Evolutionary conservation across 2,329 filamentous ascomycete species (phyloP).

Genomic region (Hypomyces perniciosus): DNA sequence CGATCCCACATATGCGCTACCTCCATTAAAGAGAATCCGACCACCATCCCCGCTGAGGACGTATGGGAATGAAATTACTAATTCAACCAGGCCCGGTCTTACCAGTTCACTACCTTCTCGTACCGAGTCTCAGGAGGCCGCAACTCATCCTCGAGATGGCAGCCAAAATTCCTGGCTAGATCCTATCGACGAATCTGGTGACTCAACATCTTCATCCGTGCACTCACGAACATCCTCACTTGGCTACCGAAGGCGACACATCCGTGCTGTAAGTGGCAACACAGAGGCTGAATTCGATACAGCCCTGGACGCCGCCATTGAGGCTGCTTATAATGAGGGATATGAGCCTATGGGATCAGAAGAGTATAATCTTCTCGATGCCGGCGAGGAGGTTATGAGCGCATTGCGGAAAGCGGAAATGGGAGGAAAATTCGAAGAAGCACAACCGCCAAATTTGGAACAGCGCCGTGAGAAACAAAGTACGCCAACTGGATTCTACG

Average conservation of each 20-base stretch:
- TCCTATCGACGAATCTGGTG: constrained; percentile 84
- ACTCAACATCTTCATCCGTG: constrained; percentile 70
- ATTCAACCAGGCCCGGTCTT: constrained; percentile 1
- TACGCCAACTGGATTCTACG: constrained; percentile 51
- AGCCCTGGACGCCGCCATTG: constrained; percentile 88
- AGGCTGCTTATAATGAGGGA: constrained; percentile 90
- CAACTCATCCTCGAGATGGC: constrained; percentile 47
- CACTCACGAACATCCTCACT: constrained; percentile 73
- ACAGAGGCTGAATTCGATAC: constrained; percentile 91
- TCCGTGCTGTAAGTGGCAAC: constrained; percentile 60
- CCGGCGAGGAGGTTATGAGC: constrained; percentile 43
- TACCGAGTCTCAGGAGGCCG: constrained; percentile 2
- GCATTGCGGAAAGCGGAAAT: constrained; percentile 63
- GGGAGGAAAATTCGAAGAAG: constrained; percentile 40
- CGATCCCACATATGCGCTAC: constrained; percentile 59
- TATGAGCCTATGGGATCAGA: constrained; percentile 64
- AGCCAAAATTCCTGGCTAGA: constrained; percentile 90
- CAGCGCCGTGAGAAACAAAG: constrained; percentile 17
- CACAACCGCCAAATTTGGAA: constrained; percentile 24
- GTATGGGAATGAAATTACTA: constrained; percentile 16
- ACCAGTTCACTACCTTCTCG: constrained; percentile 7
- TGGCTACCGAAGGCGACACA: constrained; percentile 61
- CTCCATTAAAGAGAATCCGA: constrained; percentile 62
- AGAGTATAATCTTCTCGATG: constrained; percentile 29
- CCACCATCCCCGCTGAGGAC: constrained; percentile 38